Evolutionary conservation across 2,329 filamentous ascomycete species (phyloP).

Genomic region (Ascochyta pisi): DNA sequence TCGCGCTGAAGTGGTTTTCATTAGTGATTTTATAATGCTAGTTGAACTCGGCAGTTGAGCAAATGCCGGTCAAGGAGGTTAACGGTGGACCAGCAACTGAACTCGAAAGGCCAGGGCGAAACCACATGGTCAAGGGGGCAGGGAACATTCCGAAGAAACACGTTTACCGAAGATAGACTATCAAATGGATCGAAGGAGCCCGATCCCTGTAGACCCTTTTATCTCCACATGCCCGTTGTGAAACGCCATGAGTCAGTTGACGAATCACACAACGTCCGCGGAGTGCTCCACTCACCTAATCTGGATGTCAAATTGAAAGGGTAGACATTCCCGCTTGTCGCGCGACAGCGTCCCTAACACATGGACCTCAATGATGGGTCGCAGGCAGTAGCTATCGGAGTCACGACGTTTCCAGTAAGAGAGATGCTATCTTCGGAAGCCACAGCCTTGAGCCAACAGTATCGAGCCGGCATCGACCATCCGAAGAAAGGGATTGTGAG

Average conservation of each 20-base stretch:
- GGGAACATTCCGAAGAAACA: background rate
- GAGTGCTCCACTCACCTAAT: background rate
- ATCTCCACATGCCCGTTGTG: slow-evolving; percentile 8
- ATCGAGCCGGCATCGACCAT: background rate
- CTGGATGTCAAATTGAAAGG: background rate
- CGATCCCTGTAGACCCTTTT: background rate
- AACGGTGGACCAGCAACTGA: background rate
- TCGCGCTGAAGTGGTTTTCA: too few relatives aligned
- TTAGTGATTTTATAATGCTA: too few relatives aligned
- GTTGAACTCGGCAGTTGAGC: too few relatives aligned
- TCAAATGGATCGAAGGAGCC: background rate
- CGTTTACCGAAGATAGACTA: background rate
- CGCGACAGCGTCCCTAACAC: background rate
- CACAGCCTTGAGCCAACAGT: background rate
- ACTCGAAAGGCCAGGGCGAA: background rate
- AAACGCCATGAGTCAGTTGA: slow-evolving; percentile 10
- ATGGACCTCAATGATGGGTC: background rate
- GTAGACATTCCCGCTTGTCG: background rate
- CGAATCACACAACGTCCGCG: background rate
- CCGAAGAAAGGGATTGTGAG: background rate
- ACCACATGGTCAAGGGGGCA: background rate
- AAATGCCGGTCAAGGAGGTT: background rate
- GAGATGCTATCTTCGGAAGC: background rate
- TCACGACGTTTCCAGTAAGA: background rate
- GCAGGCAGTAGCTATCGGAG: background rate